Conservation (phyloP, 2,329 filamentous ascomycete genomes). For the Blastomyces silverae region DNA sequence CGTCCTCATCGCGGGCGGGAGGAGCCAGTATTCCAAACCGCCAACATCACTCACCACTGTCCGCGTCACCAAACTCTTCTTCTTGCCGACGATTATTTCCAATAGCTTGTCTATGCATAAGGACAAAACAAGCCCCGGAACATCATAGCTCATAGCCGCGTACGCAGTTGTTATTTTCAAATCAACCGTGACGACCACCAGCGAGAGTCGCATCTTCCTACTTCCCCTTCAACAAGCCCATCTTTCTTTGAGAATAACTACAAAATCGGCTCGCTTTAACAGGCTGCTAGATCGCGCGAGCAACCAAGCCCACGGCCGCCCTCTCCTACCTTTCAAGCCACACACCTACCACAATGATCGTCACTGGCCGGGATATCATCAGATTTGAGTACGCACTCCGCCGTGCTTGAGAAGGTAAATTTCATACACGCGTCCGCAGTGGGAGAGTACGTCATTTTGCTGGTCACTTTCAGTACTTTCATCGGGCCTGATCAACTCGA, state of each 20-base stretch:
- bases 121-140: not conserved
- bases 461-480: slow-evolving; percentile 26
- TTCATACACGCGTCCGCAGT: slow-evolving; percentile 22
- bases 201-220: not conserved
- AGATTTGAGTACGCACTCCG: slow-evolving; percentile 16
- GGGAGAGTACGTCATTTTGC: slow-evolving; percentile 27
- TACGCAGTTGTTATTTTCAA: not conserved
- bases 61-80: not conserved
- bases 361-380: slow-evolving; percentile 26
- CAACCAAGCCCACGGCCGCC: not conserved
- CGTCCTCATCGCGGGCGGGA: not conserved
- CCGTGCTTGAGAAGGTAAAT: slow-evolving; percentile 23
- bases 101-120: not conserved
- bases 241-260: not conserved
- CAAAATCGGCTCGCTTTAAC: not conserved
- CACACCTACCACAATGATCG: slow-evolving; percentile 23
- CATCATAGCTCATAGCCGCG: not conserved
- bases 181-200: not conserved
- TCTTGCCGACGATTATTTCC: not conserved
- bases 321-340: not conserved
- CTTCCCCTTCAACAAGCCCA: not conserved
- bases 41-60: not conserved
- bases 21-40: not conserved
- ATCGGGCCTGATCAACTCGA: slow-evolving; percentile 21
- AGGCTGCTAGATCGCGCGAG: not conserved